These are phyloP conservation scores for Paecilomyces variotii DNA, from an alignment of 2,329 filamentous ascomycete genomes.

Conservation along the genomic window DNA sequence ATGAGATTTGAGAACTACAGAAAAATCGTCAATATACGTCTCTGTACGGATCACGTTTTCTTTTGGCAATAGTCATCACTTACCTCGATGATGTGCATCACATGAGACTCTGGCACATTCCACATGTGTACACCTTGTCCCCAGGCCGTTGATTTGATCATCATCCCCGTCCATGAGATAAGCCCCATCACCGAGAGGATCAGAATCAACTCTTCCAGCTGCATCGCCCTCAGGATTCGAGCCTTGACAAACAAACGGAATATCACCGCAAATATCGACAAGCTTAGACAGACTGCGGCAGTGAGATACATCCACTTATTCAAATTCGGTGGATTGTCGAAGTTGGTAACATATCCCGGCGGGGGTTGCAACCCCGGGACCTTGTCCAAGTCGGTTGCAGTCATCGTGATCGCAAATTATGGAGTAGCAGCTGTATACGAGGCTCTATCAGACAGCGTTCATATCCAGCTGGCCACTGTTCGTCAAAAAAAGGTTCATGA, in stretches of 20 bases:
- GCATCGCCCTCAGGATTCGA: background rate
- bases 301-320: constrained; percentile 1
- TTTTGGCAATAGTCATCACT: background rate
- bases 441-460: background rate
- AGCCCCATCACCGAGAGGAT: background rate
- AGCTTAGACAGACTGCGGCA: background rate
- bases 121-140: constrained; percentile 3
- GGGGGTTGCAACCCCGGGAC: constrained; percentile 1
- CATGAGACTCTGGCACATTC: constrained; percentile 2
- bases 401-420: background rate
- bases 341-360: background rate
- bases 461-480: background rate
- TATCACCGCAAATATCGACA: constrained; percentile 1
- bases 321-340: background rate
- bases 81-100: constrained; percentile 1
- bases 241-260: constrained; percentile 1
- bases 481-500: background rate
- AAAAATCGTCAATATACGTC: background rate
- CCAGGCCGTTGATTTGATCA: constrained; percentile 1
- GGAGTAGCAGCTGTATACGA: background rate
- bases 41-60: background rate
- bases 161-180: background rate
- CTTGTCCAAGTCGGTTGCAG: background rate
- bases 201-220: constrained; percentile 2
- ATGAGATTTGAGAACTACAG: constrained; percentile 1